Base-by-base conservation (phyloP, 805 yeast genomes). In the Yamadazyma scolyti region DNA sequence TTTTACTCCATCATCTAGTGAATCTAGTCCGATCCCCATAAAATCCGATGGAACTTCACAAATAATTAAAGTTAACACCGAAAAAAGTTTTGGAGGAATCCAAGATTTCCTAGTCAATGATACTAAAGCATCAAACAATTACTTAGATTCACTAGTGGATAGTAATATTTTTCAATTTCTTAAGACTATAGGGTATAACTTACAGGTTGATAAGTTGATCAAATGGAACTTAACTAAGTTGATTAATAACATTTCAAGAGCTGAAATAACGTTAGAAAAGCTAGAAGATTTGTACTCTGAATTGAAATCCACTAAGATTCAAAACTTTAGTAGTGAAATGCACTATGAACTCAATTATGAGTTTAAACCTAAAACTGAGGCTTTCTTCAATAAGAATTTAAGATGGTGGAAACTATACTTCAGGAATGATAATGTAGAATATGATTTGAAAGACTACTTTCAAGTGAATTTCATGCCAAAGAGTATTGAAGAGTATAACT, bases 331-430 rank as follows among this genome's bases (percentile, higher is more conserved):
- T 27, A 45, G 44, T 11, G 34, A 39, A 12, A 55, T 56, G 36
- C 70, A 65, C 39, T 31, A 47, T 4, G 72, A 65, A 34, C 47
- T 65, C 16, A 71, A 63, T 36, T 31, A 47, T 18, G 40, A 42
- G 3, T 54, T 65, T 25, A 48, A 54, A 10, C 70, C 71, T 1
- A 34, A 46, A 5, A 54, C 66, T 1, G 40, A 37, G 11, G 38
- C 33, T 1, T 61, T 54, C 28, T 62, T 65, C 50, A 36, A 32
- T 15, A 46, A 42, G 12, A 52, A 46, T 11, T 51, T 65, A 29
- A 42, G 44, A 11, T 65, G 71, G 71, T 65, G 68, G 66, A 63
- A 49, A 39, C 42, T 65, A n/a, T 65, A 65, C 40, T 48, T 46
- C 34, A 54, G 52, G 27, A 65, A 65, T 37, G 72, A 65, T 30